A percentile compares a stretch with the other conserved stretches of the same genome.
Conservation (phyloP, 495 filamentous ascomycete genomes). For the Beverwykella pulmonaria region DNA sequence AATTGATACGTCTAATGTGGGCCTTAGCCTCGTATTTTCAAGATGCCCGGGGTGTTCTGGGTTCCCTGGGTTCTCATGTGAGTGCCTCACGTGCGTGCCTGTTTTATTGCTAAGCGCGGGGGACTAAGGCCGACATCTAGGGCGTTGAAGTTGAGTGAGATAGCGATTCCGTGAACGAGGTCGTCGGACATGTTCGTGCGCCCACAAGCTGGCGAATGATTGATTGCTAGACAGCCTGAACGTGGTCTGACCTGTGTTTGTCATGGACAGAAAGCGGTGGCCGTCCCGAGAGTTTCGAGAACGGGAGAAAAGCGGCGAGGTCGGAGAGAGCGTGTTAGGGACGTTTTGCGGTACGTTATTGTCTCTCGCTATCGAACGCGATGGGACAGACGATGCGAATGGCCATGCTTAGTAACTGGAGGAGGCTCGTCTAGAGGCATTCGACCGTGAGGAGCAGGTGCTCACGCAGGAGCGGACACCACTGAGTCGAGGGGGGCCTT, state of each 20-base stretch:
- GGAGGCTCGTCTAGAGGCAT: constrained; percentile 21
- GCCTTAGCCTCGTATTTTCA: constrained; percentile 3
- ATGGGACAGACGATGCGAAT: constrained; percentile 26
- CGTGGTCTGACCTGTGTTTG: constrained; percentile 53
- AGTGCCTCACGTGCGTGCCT: constrained; percentile 12
- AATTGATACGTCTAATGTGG: constrained; percentile 17
- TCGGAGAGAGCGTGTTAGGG: constrained; percentile 32
- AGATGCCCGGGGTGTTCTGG: neutral
- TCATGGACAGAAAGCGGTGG: constrained; percentile 62
- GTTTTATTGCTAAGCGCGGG: constrained; percentile 50
- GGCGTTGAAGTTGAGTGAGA: constrained; percentile 65
- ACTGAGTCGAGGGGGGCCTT: constrained; percentile 34
- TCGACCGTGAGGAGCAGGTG: constrained; percentile 32
- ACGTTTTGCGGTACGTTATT: constrained; percentile 29
- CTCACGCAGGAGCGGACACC: constrained; percentile 38
- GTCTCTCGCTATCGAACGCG: constrained; percentile 28
- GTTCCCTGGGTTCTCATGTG: constrained; percentile 3
- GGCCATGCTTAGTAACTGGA: constrained; percentile 28
- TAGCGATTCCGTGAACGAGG: constrained; percentile 67
- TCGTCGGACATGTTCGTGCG: constrained; percentile 50
- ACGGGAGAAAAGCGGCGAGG: constrained; percentile 39
- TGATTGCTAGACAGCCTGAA: constrained; percentile 55
- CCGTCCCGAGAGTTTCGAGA: constrained; percentile 38
- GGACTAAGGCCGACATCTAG: constrained; percentile 65
- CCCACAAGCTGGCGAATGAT: constrained; percentile 57